Conservation (phyloP, 2,329 filamentous ascomycete species). For the Hypoxylon sp. region DNA sequence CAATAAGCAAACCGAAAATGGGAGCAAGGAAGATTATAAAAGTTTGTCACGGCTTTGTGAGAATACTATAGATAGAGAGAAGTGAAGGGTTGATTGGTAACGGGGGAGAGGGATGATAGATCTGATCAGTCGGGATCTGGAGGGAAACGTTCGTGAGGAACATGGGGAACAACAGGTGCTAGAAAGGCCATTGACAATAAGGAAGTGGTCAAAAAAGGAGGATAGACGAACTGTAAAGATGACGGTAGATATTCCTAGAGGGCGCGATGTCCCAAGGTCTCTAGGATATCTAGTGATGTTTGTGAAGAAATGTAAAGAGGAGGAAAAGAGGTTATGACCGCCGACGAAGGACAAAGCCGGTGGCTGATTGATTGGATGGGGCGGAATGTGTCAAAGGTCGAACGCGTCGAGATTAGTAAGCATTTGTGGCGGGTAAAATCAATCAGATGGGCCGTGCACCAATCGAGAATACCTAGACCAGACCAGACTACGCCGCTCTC, state of each 20-base stretch:
- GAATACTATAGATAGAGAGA: slow-evolving; percentile 34
- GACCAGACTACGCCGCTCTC: too few relatives aligned
- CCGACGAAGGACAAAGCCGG: not conserved
- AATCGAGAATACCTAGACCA: not conserved
- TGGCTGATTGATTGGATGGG: slow-evolving; percentile 21
- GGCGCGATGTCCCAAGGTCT: slow-evolving; percentile 46
- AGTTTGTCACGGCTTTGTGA: slow-evolving; percentile 49
- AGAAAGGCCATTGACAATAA: slow-evolving; percentile 45
- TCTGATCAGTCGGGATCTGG: slow-evolving; percentile 31
- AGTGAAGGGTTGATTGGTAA: slow-evolving; percentile 40
- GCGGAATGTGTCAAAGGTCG: slow-evolving; percentile 4
- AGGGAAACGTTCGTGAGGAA: slow-evolving; percentile 41
- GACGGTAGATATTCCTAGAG: slow-evolving; percentile 40
- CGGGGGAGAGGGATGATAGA: slow-evolving; percentile 29
- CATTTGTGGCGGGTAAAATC: slow-evolving; percentile 12
- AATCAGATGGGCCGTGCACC: not conserved
- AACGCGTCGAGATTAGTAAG: slow-evolving; percentile 13
- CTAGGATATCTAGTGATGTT: slow-evolving; percentile 38
- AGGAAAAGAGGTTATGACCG: slow-evolving; percentile 13
- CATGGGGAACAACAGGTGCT: slow-evolving; percentile 43
- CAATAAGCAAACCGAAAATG: slow-evolving; percentile 54
- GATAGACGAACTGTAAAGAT: slow-evolving; percentile 55
- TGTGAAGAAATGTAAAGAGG: slow-evolving; percentile 26
- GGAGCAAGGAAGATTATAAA: slow-evolving; percentile 46
- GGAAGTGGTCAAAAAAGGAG: slow-evolving; percentile 47